Conservation (phyloP, 228 moss, liverwort and hornwort genomes). For the Sphagnum magellanicum region DNA sequence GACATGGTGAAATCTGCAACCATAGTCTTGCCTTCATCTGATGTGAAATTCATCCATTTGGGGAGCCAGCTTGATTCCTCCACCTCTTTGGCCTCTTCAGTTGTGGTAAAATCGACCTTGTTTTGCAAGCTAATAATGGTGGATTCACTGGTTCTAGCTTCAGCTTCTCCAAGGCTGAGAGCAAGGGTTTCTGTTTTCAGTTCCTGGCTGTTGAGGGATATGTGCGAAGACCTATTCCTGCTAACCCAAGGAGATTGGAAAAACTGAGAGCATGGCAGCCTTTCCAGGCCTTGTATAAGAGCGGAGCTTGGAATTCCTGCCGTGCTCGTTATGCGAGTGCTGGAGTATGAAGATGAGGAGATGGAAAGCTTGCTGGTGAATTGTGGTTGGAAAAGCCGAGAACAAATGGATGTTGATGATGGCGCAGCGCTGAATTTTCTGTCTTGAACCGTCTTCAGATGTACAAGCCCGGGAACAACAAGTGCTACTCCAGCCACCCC, state of each 20-base stretch:
- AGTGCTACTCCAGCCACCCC: no score
- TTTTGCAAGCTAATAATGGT: neutral
- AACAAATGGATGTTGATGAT: no score
- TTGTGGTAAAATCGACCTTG: constrained; percentile 20
- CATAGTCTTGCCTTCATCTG: constrained; percentile 93
- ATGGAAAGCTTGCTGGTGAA: no score
- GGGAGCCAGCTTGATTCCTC: constrained; percentile 53
- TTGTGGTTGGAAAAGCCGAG: no score
- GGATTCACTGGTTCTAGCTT: no score
- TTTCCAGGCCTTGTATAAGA: neutral
- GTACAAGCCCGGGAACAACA: no score
- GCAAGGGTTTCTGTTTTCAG: no score
- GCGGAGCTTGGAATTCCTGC: neutral
- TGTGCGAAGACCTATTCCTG: no score
- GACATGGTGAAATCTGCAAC: constrained; percentile 82
- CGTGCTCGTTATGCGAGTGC: neutral
- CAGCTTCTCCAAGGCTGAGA: no score
- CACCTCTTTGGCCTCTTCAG: constrained; percentile 15
- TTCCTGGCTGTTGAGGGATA: no score
- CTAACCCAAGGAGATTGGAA: neutral
- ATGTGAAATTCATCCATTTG: constrained; percentile 66
- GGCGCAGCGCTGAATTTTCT: no score
- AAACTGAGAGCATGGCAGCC: neutral
- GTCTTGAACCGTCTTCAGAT: no score
- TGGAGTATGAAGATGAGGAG: neutral